These are phyloP conservation scores for Trametes gibbosa DNA, from an alignment of 768 basidiomycete genomes.

Conservation along the genomic window DNA sequence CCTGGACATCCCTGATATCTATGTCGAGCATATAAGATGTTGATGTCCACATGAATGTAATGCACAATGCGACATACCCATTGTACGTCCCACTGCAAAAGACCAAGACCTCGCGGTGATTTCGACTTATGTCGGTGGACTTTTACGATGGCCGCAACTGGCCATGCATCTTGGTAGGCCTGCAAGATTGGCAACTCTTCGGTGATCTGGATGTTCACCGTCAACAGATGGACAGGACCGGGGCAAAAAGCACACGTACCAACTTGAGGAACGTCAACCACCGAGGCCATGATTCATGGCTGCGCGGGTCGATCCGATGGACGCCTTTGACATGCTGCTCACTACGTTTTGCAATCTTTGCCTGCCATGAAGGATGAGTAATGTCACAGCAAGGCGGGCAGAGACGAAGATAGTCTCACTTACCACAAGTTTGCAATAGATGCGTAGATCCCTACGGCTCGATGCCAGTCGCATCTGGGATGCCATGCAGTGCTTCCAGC, in stretches of 20 bases:
- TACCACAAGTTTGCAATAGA: not conserved
- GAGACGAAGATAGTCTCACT: not conserved
- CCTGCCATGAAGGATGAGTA: not conserved
- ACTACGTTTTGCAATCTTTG: no score
- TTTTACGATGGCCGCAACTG: not conserved
- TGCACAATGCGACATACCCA: not conserved
- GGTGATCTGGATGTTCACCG: not conserved
- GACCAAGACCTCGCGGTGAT: not conserved
- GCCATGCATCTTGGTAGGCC: not conserved
- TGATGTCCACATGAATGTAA: no score
- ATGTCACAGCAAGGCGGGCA: not conserved
- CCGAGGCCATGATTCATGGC: no score
- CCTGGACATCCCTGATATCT: no score
- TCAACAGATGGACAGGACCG: no score
- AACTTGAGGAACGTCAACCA: no score
- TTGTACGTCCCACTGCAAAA: not conserved
- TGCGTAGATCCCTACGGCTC: not conserved
- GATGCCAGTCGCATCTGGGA: not conserved
- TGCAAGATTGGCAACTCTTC: not conserved
- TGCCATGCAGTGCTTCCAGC: not conserved
- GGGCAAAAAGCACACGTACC: no score
- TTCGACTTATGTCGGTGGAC: not conserved
- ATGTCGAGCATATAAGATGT: no score
- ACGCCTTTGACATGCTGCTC: no score
- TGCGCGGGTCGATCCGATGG: no score